Conservation (phyloP, 2,329 filamentous ascomycete genomes). For the Lecanoromycetidae sp. region DNA sequence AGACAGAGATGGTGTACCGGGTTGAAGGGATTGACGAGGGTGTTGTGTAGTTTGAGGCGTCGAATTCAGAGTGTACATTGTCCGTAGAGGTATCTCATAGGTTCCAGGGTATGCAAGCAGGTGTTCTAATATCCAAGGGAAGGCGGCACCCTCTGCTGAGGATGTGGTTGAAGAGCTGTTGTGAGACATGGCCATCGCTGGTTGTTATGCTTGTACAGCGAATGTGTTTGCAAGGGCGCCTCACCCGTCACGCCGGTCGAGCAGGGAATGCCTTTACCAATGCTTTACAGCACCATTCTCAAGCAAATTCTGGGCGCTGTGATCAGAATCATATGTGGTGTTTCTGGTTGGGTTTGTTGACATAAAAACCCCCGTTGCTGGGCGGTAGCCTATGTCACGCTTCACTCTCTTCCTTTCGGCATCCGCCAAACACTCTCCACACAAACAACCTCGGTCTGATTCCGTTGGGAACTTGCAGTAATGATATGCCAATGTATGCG, state of each 20-base stretch:
- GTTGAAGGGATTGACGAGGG: conserved; percentile 19
- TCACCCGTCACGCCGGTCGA: neutral
- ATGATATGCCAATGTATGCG: neutral
- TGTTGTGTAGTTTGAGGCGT: conserved; percentile 35
- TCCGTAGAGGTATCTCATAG: conserved; percentile 55
- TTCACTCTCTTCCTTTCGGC: neutral
- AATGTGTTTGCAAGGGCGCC: neutral
- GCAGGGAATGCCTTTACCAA: neutral
- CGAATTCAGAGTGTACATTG: conserved; percentile 56
- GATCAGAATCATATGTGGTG: neutral
- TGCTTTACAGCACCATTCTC: neutral
- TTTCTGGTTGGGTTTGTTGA: conserved; percentile 7
- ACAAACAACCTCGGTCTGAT: neutral
- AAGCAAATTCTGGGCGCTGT: neutral
- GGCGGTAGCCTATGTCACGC: no score
- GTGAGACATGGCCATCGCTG: conserved; percentile 12
- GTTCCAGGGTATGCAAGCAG: conserved; percentile 48
- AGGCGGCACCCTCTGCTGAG: conserved; percentile 28
- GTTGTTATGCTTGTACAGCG: neutral
- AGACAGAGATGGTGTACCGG: conserved; percentile 27
- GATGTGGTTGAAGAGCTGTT: conserved; percentile 14
- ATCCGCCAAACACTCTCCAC: neutral
- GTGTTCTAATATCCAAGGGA: conserved; percentile 47
- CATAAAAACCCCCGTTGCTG: conserved; percentile 6
- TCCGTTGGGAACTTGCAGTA: neutral